Evolutionary conservation across 139 green algal species (phyloP).

Genomic region (Trebouxia sp.): DNA sequence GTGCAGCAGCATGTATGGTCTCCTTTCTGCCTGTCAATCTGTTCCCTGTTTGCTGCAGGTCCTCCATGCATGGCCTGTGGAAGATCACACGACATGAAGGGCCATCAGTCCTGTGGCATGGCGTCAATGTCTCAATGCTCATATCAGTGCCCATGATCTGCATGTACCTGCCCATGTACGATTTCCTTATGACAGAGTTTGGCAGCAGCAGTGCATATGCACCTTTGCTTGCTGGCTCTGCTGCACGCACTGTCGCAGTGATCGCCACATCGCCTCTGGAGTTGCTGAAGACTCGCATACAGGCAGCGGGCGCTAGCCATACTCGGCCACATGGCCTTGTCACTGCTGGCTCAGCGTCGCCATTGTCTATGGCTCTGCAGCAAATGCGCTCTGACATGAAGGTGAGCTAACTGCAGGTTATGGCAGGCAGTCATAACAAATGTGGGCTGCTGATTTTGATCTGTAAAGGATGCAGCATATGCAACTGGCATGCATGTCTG

Average conservation of each 20-base stretch:
- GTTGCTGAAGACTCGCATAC: constrained; percentile 35
- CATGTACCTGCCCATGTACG: constrained; percentile 93
- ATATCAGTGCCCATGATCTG: constrained; percentile 78
- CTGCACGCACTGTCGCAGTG: constrained; percentile 65
- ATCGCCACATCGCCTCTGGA: constrained; percentile 80
- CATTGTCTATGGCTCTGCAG: background rate
- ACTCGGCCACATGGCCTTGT: background rate
- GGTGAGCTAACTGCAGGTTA: background rate
- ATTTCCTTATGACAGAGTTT: constrained; percentile 60
- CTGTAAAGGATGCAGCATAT: background rate
- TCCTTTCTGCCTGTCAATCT: too few species aligned
- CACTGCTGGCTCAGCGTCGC: background rate
- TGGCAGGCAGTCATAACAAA: background rate
- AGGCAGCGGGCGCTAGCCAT: background rate
- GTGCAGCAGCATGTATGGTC: too few species aligned
- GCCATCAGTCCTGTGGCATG: constrained; percentile 68
- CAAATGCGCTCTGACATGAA: constrained; percentile 20
- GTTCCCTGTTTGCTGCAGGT: constrained; percentile 26
- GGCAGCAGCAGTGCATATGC: background rate
- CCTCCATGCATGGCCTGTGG: constrained; percentile 42
- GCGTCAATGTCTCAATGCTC: constrained; percentile 68
- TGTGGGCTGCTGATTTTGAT: background rate
- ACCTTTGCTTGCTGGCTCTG: constrained; percentile 50
- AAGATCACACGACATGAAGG: constrained; percentile 64
- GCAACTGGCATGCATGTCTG: background rate